Evolutionary conservation across 148 eudicot genomes (phyloP), one percentile per base, ranked within the genome.

Genomic region (Pouteria glomerata): DNA sequence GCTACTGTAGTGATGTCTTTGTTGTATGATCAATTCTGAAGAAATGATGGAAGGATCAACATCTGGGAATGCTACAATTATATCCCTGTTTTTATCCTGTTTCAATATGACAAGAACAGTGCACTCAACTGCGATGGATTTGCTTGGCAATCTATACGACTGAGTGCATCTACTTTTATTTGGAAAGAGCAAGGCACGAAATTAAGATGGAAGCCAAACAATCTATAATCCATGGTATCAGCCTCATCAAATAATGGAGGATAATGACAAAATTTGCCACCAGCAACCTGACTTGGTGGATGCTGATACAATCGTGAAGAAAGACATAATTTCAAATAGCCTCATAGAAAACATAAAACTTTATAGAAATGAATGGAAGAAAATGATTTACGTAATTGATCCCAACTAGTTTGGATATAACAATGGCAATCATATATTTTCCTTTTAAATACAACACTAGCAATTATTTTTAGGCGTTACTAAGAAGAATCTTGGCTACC

Each of bases 31-130:
- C 1, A 30, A n/a, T 72, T 39, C 75, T 10, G 70, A 45, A 13
- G 74, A 61, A 39, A 79, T 72, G 52, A 71, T 69, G 58, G 50
- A 53, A 44, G 88, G 88, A 65, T 82, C 83, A 65, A 75, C 78
- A 66, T 85, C 88, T 8, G 88, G 88, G 66, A 85, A 85, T 47
- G 83, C 62, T 56, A 82, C 82, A 64, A 85, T 85, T 8, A 85
- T 83, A 66, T 85, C 88, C 76, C 88, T 85, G 66, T 85, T 85
- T 65, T 85, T 85, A 64, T 85, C 88, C 88, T 85, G 88, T 61
- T 67, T 21, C 27, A 74, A 56, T 31, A 33, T 31, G n/a, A 41
- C 26, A 69, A 29, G 31, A 13, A 26, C 5, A 8, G 11, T 44
- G 3, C 27, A 52, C 57, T 50, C 19, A 61, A 48, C 34, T 2